Evolutionary conservation across 176 grass and related monocot species (phyloP), one percentile per base, ranked within the genome.

Genomic region (Lolium multiflorum): DNA sequence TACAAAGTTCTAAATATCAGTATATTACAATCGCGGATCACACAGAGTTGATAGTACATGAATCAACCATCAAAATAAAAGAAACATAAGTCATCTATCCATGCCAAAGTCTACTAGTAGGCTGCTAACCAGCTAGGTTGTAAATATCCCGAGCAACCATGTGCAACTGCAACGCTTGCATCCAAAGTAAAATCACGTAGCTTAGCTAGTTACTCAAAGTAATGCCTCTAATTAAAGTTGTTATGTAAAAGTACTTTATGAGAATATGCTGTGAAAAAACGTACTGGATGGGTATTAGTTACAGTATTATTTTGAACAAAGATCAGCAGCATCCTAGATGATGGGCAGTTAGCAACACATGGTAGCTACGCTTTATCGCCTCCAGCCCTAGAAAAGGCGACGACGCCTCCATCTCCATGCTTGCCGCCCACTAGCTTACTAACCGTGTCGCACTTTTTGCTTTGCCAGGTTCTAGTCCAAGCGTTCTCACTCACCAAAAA

Each of bases 401-500:
- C 24, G 49, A 76, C 9, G 72, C 47, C n/a, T 14, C 14, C 28
- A 68, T 39, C n/a, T 14, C 28, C 28, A 68, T 39, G 66, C 17
- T 41, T 70, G 35, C 35, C 8, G 15, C 1, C 1, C 67, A 18
- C 31, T 43, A 18, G 50, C 74, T 79, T 86, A 44, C 49, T 86
- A 71, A 70, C 15, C 75, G 75, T 47, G 84, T 59, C 7, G 15
- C 49, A 26, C 74, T 11, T 55, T 76, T 52, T 17, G n/a, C 9
- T 18, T 43, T 48, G 54, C 37, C 8, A 74, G 17, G 77, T 63
- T 9, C 25, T 55, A 35, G 74, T 76, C 76, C 66, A 62, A 80
- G 76, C 46, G 65, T 80, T 86, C 76, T 21, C 84, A 72, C 44
- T 49, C 59, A 54, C 72, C 71, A 21, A 65, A 65, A 80, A 64